Percentiles rank a stretch among this genome's conserved stretches.
Evolutionary conservation across 2,329 filamentous ascomycete species (phyloP).

Genomic region (Pseudogymnoascus sp.): DNA sequence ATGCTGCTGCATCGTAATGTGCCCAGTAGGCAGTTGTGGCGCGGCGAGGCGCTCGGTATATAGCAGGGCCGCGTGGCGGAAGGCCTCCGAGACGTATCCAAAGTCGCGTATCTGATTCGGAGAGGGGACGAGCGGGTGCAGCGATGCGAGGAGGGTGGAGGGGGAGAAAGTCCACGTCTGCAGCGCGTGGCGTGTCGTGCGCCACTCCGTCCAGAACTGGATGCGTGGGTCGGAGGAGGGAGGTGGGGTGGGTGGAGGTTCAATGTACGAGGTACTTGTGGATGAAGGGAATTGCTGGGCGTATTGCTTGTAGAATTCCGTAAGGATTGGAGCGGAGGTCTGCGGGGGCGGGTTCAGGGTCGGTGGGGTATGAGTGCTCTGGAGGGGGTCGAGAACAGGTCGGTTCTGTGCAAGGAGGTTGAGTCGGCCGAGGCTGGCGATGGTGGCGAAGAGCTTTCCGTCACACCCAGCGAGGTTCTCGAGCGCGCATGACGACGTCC

Average conservation of each 20-base stretch:
- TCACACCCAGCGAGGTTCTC: slow-evolving; percentile 89
- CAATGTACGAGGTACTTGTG: neutral
- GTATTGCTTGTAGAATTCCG: slow-evolving; percentile 46
- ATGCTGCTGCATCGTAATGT: slow-evolving; percentile 74
- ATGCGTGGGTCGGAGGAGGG: slow-evolving; percentile 37
- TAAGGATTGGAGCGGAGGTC: slow-evolving; percentile 25
- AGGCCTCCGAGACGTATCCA: slow-evolving; percentile 78
- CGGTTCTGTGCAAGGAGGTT: slow-evolving; percentile 74
- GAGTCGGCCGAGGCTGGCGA: slow-evolving; percentile 74
- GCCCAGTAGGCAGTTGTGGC: slow-evolving; percentile 63
- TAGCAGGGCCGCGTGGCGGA: slow-evolving; percentile 80
- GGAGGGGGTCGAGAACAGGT: slow-evolving; percentile 46
- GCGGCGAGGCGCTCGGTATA: slow-evolving; percentile 84
- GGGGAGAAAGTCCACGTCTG: slow-evolving; percentile 74
- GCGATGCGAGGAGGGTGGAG: slow-evolving; percentile 41
- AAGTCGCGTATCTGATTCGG: slow-evolving; percentile 65
- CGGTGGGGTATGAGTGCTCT: slow-evolving; percentile 28
- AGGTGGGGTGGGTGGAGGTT: slow-evolving; percentile 15
- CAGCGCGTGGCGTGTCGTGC: slow-evolving; percentile 66
- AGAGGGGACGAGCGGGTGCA: slow-evolving; percentile 41
- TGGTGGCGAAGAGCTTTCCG: slow-evolving; percentile 75
- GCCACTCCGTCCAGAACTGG: slow-evolving; percentile 83
- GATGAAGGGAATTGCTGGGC: slow-evolving; percentile 42
- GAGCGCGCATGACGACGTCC: slow-evolving; percentile 47
- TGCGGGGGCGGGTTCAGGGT: slow-evolving; percentile 34